Evolutionary conservation across 2,329 filamentous ascomycete species (phyloP).

Genomic region (Aspergillus neoniger): DNA sequence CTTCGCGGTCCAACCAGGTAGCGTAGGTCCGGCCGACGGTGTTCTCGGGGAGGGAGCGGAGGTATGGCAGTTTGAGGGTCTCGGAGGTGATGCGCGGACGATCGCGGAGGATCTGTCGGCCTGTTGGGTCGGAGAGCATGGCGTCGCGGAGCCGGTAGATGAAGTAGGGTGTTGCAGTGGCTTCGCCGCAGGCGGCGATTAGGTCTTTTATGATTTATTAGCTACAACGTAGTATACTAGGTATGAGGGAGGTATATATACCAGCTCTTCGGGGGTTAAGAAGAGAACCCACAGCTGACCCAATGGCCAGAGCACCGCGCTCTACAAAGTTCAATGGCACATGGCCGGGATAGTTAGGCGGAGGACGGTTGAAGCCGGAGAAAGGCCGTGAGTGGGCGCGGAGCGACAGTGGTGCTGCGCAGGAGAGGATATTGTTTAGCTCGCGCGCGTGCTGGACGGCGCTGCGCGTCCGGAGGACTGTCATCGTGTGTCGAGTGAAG

Average conservation of each 20-base stretch:
- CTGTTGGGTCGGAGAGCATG: conserved; percentile 83
- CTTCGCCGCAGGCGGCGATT: conserved; percentile 90
- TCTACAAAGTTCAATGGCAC: conserved; percentile 81
- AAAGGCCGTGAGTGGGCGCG: conserved; percentile 55
- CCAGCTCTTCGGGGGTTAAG: conserved; percentile 79
- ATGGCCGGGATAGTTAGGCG: conserved; percentile 88
- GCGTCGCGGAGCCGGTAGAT: conserved; percentile 86
- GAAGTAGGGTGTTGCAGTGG: conserved; percentile 92
- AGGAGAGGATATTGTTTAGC: conserved; percentile 9
- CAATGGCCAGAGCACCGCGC: conserved; percentile 67
- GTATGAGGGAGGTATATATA: conserved; percentile 34
- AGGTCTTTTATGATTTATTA: conserved; percentile 66
- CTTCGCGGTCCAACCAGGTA: conserved; percentile 89
- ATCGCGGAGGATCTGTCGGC: conserved; percentile 86
- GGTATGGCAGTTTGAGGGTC: conserved; percentile 65
- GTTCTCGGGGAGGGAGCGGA: conserved; percentile 71
- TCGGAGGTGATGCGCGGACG: conserved; percentile 82
- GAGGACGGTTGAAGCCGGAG: conserved; percentile 81
- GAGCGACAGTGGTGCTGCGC: conserved; percentile 9
- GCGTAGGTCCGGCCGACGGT: conserved; percentile 82
- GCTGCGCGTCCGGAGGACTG: conserved; percentile 26
- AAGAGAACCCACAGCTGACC: conserved; percentile 61
- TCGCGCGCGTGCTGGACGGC: conserved; percentile 17
- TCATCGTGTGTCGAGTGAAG: conserved; percentile 28
- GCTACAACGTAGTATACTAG: neutral